Conservation (phyloP, 1,139 yeast species). For the Meyerozyma sp. region DNA sequence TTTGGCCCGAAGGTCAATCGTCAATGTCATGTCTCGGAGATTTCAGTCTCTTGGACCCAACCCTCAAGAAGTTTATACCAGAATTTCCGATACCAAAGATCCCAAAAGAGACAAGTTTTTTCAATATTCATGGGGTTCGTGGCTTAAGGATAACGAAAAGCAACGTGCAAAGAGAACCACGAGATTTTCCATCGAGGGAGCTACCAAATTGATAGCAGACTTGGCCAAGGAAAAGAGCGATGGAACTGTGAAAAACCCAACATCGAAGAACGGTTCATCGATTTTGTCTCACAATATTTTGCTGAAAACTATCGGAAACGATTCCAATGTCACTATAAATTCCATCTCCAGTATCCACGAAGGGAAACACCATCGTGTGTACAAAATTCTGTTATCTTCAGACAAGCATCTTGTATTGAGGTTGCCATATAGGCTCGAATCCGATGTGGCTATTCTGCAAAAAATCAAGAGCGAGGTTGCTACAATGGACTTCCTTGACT, state of each 20-base stretch:
- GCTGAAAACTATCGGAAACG: constrained; percentile 35
- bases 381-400: constrained; percentile 60
- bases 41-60: constrained; percentile 11
- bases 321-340: constrained; percentile 36
- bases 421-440: constrained; percentile 74
- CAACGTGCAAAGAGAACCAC: constrained; percentile 77
- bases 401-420: constrained; percentile 66
- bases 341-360: constrained; percentile 84
- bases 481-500: constrained; percentile 71
- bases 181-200: constrained; percentile 76
- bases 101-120: constrained; percentile 73
- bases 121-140: constrained; percentile 91
- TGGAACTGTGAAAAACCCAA: constrained; percentile 28
- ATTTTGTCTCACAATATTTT: constrained; percentile 43
- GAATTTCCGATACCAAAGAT: constrained; percentile 54
- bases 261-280: constrained; percentile 36
- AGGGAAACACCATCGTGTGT: constrained; percentile 89
- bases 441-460: constrained; percentile 56
- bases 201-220: constrained; percentile 44
- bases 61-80: constrained; percentile 43
- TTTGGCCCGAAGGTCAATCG: not conserved
- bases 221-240: constrained; percentile 21
- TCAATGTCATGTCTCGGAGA: constrained; percentile 4
- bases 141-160: constrained; percentile 73
- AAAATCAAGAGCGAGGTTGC: constrained; percentile 89